A percentile compares a stretch with the other conserved stretches of the same genome.
phyloP scores from a whole-genome alignment of 2,329 filamentous ascomycete species.

The Sclerotinia sclerotiorum region DNA sequence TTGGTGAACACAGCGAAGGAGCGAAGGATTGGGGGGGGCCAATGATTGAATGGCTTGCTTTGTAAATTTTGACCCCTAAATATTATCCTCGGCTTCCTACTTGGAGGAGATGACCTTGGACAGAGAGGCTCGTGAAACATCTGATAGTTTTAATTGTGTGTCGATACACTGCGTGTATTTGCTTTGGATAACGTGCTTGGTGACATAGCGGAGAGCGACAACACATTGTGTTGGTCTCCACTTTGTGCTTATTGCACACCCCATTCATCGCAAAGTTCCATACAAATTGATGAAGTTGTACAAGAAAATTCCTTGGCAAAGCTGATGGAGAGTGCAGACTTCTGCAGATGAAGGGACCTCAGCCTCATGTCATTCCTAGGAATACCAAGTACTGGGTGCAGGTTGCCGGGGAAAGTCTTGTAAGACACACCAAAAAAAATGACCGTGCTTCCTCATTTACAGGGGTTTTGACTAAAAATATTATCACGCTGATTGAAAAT shows the following conservation, averaged over 20 bases:
- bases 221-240: neutral
- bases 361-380: conserved; percentile 1
- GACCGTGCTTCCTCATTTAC: too few species aligned
- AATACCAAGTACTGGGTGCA: neutral
- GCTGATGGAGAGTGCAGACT: neutral
- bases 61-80: neutral
- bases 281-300: neutral
- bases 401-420: too few species aligned
- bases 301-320: neutral
- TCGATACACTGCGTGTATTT: neutral
- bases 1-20: conserved; percentile 11
- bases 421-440: too few species aligned
- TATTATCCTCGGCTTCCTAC: neutral
- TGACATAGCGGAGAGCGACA: neutral
- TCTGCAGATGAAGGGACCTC: neutral
- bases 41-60: neutral
- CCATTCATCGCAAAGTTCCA: neutral
- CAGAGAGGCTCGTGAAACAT: neutral
- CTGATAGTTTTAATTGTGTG: neutral
- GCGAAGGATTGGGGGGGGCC: conserved; percentile 5
- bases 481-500: too few species aligned
- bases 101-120: neutral
- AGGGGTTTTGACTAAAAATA: too few species aligned
- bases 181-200: neutral
- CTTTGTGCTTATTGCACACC: conserved; percentile 1